phyloP scores from a whole-genome alignment of 2,329 filamentous ascomycete species.

The Epichloe glyceriae region DNA sequence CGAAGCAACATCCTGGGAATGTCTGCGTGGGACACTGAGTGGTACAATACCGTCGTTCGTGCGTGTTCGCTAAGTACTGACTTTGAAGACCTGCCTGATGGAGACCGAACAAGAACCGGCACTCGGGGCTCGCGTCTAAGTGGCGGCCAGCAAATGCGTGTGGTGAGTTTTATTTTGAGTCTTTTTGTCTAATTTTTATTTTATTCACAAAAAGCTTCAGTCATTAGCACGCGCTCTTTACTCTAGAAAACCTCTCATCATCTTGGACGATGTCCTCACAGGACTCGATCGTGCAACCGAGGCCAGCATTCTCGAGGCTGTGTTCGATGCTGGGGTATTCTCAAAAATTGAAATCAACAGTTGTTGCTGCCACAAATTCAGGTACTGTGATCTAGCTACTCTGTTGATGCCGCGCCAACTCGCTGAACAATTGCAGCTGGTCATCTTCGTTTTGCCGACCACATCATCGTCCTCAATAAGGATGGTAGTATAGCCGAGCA shows the following conservation, averaged over 20 bases:
- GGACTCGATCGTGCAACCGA: constrained; percentile 26
- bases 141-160: constrained; percentile 16
- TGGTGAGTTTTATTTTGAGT: constrained; percentile 5
- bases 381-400: constrained; percentile 5
- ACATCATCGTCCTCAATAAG: constrained; percentile 13
- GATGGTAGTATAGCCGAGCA: constrained; percentile 12
- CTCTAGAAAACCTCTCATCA: constrained; percentile 12
- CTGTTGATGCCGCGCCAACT: no score
- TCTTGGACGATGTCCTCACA: constrained; percentile 22
- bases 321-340: constrained; percentile 22
- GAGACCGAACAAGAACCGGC: constrained; percentile 12
- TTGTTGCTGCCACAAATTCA: constrained; percentile 17
- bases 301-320: constrained; percentile 20
- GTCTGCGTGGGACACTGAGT: constrained; percentile 8
- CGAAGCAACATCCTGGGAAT: constrained; percentile 14
- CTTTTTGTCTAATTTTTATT: neutral
- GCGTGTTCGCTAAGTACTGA: constrained; percentile 11
- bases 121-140: constrained; percentile 13
- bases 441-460: constrained; percentile 13
- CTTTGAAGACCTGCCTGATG: constrained; percentile 10
- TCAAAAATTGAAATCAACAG: constrained; percentile 12
- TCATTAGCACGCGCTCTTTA: constrained; percentile 15
- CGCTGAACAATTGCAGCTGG: constrained; percentile 7
- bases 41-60: constrained; percentile 11
- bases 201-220: neutral